Evolutionary conservation across 139 green algal genomes (phyloP).

Genomic region (Coelastrella sp.): DNA sequence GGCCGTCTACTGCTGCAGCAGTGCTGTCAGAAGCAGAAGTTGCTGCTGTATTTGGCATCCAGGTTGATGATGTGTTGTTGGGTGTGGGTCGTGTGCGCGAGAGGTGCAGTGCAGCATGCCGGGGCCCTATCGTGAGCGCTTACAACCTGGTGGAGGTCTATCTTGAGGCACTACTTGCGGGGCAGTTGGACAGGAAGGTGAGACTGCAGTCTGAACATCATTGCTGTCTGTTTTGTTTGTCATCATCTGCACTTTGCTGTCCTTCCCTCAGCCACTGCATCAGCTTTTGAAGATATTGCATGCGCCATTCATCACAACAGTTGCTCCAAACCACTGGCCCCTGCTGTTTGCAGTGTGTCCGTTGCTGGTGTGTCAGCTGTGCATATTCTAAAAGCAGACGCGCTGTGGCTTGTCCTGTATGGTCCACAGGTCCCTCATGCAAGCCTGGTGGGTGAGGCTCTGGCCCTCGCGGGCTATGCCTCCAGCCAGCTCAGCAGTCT

Average conservation of each 20-base stretch:
- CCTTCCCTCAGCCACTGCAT: not conserved
- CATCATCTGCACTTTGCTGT: not conserved
- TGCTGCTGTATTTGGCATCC: not conserved
- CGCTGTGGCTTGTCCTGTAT: not conserved
- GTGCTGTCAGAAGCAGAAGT: not conserved
- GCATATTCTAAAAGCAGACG: too few relatives aligned
- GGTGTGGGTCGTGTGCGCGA: not conserved
- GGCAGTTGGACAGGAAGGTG: conserved; percentile 13
- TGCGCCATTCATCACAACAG: not conserved
- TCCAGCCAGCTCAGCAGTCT: not conserved
- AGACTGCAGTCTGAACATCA: not conserved
- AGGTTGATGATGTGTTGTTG: not conserved
- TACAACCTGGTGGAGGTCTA: conserved; percentile 13
- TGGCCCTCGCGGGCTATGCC: not conserved
- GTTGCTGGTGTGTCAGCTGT: too few relatives aligned
- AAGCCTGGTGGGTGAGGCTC: conserved; percentile 12
- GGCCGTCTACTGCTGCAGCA: not conserved
- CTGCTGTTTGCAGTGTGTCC: too few relatives aligned
- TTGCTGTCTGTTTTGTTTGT: not conserved
- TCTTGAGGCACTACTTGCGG: not conserved
- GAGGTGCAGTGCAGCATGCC: not conserved
- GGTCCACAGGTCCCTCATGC: not conserved
- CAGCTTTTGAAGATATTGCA: not conserved
- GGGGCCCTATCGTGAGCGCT: not conserved
- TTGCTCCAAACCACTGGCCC: too few relatives aligned